A percentile compares a stretch with the other conserved stretches of the same genome.
These are phyloP conservation scores for Warburgia ugandensis DNA, from an alignment of 164 flowering plant genomes.

Conservation along the genomic window DNA sequence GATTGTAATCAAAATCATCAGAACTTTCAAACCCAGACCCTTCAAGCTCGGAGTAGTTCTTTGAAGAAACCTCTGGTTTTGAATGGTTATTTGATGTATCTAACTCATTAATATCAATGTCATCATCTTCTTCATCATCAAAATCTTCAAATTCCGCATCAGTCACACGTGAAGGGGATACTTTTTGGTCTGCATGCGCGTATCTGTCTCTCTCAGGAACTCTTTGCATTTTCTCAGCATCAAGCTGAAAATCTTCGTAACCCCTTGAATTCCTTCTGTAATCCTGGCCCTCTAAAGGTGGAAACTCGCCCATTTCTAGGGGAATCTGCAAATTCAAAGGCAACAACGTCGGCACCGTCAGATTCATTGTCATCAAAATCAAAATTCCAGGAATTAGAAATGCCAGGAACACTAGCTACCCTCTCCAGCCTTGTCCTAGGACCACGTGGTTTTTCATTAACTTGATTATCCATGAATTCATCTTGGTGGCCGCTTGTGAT, in stretches of 20 bases:
- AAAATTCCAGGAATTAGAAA: constrained; percentile 88
- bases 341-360: constrained; percentile 98
- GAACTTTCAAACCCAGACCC: constrained; percentile 48
- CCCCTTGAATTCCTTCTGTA: constrained; percentile 15
- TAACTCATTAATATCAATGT: constrained; percentile 72
- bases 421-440: constrained; percentile 39
- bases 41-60: constrained; percentile 43
- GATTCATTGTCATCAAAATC: constrained; percentile 97
- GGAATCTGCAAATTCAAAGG: constrained; percentile 94
- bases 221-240: constrained; percentile 16
- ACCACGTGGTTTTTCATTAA: constrained; percentile 36
- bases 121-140: constrained; percentile 84
- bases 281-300: constrained; percentile 22
- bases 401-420: constrained; percentile 31
- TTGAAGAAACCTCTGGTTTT: constrained; percentile 21
- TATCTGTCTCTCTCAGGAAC: constrained; percentile 21
- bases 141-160: constrained; percentile 82
- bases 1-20: constrained; percentile 13
- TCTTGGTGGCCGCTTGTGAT: constrained; percentile 90
- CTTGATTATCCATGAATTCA: constrained; percentile 47
- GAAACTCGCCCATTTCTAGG: constrained; percentile 31
- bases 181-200: constrained; percentile 21
- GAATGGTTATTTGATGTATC: constrained; percentile 32
- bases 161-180: constrained; percentile 10
- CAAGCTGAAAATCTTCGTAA: constrained; percentile 25